Evolutionary conservation across 2,329 filamentous ascomycete species (phyloP).

Genomic region (Alternaria sp.): DNA sequence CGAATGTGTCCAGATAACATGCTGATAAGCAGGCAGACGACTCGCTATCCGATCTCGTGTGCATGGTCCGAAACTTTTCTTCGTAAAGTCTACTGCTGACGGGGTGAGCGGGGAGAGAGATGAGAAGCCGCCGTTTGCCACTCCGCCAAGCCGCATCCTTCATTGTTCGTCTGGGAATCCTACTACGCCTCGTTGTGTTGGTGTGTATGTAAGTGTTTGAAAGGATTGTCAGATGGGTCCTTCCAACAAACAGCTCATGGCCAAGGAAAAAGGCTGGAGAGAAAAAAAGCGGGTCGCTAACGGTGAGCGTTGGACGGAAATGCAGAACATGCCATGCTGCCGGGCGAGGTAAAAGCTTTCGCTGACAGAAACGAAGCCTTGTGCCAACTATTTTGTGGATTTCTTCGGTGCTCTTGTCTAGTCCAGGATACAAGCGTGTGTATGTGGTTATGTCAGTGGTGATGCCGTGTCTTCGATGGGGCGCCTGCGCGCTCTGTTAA

Average conservation of each 20-base stretch:
- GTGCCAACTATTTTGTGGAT: constrained; percentile 1
- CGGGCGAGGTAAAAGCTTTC: constrained; percentile 18
- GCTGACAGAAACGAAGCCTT: constrained; percentile 14
- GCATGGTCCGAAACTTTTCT: background rate
- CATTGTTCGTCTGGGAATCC: background rate
- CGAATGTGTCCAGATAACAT: background rate
- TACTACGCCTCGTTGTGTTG: constrained; percentile 3
- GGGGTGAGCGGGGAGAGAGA: constrained; percentile 2
- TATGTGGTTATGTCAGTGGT: background rate
- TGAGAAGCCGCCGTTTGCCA: constrained; percentile 6
- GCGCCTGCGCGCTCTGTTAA: background rate
- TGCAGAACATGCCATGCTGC: constrained; percentile 7
- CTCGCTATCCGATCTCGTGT: background rate
- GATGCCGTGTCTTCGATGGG: constrained; percentile 4
- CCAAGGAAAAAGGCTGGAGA: constrained; percentile 2
- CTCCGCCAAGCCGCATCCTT: constrained; percentile 1
- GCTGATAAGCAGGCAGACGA: background rate
- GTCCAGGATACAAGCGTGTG: constrained; percentile 8
- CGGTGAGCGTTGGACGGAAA: background rate
- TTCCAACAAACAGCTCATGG: constrained; percentile 5
- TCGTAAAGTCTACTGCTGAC: background rate
- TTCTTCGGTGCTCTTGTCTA: constrained; percentile 15
- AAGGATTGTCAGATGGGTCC: background rate
- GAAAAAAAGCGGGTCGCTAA: constrained; percentile 8
- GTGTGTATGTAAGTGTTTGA: background rate